Evolutionary conservation across 352 stramenopile genomes (phyloP).

Genomic region (Thalassiosira livingstoniorum): DNA sequence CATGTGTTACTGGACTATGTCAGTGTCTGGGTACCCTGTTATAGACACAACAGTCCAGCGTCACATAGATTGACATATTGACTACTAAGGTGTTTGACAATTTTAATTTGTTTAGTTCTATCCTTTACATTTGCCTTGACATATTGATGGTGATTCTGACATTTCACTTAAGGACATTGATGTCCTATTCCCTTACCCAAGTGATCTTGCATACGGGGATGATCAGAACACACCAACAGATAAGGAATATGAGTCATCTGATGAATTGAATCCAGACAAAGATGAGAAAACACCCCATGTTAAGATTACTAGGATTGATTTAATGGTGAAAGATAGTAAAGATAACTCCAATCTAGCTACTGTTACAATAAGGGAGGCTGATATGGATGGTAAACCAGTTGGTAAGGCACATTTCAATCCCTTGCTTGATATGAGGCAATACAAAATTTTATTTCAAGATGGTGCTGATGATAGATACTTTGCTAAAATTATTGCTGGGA

Average conservation of each 20-base stretch:
- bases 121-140: neutral
- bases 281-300: neutral
- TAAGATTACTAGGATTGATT: neutral
- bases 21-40: neutral
- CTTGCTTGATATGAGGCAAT: too few relatives aligned
- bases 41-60: neutral
- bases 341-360: too few relatives aligned
- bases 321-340: neutral
- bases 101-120: neutral
- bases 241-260: neutral
- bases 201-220: conserved; percentile 2
- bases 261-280: neutral
- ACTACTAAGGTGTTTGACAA: neutral
- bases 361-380: too few relatives aligned
- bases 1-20: conserved; percentile 5
- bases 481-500: too few relatives aligned
- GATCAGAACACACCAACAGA: neutral
- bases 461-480: too few relatives aligned
- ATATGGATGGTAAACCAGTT: too few relatives aligned
- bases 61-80: neutral
- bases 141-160: neutral
- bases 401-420: too few relatives aligned
- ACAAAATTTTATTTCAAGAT: too few relatives aligned
- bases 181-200: neutral
- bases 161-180: neutral